Conservation (phyloP, 169 alveolate species). For the Plasmodium ovale region DNA sequence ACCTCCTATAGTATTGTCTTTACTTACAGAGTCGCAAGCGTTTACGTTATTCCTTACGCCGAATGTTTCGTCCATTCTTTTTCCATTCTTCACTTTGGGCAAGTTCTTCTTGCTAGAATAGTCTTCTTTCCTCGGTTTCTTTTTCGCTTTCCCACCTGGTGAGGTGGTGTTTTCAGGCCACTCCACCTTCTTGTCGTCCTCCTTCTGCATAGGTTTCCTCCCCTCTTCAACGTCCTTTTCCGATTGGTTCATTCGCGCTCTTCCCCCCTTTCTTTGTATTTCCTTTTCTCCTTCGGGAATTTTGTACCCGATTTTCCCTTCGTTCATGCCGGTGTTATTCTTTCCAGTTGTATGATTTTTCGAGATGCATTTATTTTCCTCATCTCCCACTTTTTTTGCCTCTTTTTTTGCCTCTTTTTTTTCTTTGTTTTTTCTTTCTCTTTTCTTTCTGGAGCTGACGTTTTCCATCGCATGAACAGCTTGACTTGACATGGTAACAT, state of each 20-base stretch:
- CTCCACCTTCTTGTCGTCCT: background rate
- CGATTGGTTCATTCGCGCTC: no score
- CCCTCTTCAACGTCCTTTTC: no score
- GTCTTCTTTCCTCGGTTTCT: background rate
- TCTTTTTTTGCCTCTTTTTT: background rate
- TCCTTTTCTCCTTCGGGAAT: no score
- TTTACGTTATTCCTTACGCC: background rate
- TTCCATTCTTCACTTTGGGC: background rate
- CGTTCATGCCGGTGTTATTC: background rate
- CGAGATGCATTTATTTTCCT: background rate
- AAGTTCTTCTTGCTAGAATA: background rate
- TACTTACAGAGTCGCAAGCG: background rate
- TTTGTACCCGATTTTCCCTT: no score
- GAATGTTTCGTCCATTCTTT: background rate
- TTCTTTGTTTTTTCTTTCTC: background rate
- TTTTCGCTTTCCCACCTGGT: background rate
- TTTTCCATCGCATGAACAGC: slow-evolving; percentile 42
- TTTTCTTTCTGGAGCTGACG: background rate
- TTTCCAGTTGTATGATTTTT: background rate
- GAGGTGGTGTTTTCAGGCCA: background rate
- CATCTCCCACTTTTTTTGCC: background rate
- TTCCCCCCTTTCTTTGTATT: no score
- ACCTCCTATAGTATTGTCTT: no score
- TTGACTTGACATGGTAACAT: slow-evolving; percentile 22
- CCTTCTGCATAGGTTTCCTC: background rate